phyloP scores from a whole-genome alignment of 768 basidiomycete genomes.

The Exidia glandulosa region DNA sequence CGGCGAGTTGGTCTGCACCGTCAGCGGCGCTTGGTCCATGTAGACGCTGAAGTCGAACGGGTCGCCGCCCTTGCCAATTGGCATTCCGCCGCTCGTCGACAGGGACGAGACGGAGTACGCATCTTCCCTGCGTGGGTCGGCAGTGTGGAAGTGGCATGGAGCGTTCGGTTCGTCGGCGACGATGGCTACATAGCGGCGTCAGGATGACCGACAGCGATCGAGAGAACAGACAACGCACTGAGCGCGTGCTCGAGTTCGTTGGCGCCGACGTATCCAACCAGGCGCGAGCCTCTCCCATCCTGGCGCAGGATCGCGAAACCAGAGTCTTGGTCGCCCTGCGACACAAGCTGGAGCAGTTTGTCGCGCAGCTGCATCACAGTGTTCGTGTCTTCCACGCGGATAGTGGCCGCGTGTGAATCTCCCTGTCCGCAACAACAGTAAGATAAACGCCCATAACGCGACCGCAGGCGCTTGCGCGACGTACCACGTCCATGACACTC shows the following conservation, averaged over 20 bases:
- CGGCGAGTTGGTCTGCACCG: slow-evolving; percentile 72
- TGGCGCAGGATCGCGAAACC: slow-evolving; percentile 79
- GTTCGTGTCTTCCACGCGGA: slow-evolving; percentile 61
- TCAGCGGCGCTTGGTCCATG: slow-evolving; percentile 90
- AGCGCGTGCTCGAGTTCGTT: slow-evolving; percentile 93
- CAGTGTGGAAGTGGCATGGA: slow-evolving; percentile 48
- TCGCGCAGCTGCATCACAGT: slow-evolving; percentile 68
- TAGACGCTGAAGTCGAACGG: slow-evolving; percentile 76
- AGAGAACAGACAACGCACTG: slow-evolving; percentile 34
- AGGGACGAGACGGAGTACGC: slow-evolving; percentile 9
- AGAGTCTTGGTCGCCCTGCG: slow-evolving; percentile 56
- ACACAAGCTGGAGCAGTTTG: slow-evolving; percentile 48
- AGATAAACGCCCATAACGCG: background rate
- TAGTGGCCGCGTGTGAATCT: slow-evolving; percentile 53
- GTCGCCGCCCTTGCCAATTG: slow-evolving; percentile 26
- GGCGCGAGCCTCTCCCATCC: slow-evolving; percentile 41
- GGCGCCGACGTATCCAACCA: slow-evolving; percentile 84
- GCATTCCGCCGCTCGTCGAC: slow-evolving; percentile 26
- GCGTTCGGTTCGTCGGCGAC: slow-evolving; percentile 66
- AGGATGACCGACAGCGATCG: background rate
- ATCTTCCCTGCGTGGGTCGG: slow-evolving; percentile 5
- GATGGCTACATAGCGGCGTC: slow-evolving; percentile 33
- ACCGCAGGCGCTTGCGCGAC: slow-evolving; percentile 17
- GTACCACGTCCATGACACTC: slow-evolving; percentile 67
- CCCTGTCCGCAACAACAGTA: slow-evolving; percentile 40